Conservation (phyloP, 78 protist genomes). For the Fonticula alba region DNA sequence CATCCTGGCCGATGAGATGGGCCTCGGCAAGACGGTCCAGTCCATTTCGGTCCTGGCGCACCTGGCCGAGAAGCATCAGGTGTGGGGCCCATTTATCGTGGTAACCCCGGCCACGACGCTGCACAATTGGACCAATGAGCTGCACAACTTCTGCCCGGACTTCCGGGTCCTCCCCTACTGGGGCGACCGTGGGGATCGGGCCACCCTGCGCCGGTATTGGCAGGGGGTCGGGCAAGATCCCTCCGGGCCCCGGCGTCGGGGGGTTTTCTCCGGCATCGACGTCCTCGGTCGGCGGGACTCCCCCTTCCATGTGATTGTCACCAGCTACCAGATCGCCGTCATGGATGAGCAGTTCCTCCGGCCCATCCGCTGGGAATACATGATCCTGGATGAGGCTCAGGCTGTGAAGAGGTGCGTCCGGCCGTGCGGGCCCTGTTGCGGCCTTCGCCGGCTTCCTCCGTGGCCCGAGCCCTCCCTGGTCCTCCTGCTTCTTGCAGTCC, state of each 20-base stretch:
- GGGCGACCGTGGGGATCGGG: conserved; percentile 15
- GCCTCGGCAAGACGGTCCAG: conserved; percentile 35
- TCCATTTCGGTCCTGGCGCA: conserved; percentile 33
- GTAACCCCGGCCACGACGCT: conserved; percentile 28
- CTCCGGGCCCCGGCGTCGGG: not conserved
- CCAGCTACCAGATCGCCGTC: conserved; percentile 27
- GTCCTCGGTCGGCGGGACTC: too few relatives aligned
- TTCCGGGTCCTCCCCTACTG: conserved; percentile 27
- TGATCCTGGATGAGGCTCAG: conserved; percentile 95
- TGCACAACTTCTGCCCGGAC: conserved; percentile 12
- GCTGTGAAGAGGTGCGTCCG: conserved; percentile 72
- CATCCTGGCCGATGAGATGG: conserved; percentile 75
- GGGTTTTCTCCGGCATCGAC: not conserved
- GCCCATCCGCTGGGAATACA: conserved; percentile 53
- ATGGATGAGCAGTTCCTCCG: conserved; percentile 50
- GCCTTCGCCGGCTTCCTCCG: too few relatives aligned
- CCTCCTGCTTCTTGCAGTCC: too few relatives aligned
- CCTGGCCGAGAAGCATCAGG: conserved; percentile 3
- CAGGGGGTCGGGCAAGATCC: not conserved
- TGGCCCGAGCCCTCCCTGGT: too few relatives aligned
- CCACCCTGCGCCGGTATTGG: conserved; percentile 12
- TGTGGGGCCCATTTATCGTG: conserved; percentile 27
- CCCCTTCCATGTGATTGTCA: too few relatives aligned
- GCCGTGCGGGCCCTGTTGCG: too few relatives aligned
- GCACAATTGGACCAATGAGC: conserved; percentile 30